Evolutionary conservation across 768 basidiomycete species (phyloP).

Genomic region (Rossbeevera mucosa): DNA sequence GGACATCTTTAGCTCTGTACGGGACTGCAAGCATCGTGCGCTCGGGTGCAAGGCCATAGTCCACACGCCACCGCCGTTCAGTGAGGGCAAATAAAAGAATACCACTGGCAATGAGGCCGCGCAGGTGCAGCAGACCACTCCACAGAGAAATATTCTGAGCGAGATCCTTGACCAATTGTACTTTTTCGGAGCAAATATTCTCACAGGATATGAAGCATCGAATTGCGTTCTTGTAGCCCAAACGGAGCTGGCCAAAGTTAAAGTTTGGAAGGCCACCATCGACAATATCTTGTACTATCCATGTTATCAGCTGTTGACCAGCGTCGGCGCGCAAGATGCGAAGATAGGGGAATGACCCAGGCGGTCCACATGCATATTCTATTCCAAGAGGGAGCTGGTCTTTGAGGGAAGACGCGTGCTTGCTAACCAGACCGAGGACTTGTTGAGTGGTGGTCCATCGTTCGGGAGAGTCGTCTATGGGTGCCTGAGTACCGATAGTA

Average conservation of each 20-base stretch:
- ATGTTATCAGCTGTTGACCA: conserved; percentile 4
- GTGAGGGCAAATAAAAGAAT: conserved; percentile 23
- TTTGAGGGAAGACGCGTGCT: background rate
- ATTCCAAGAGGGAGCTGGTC: conserved; percentile 7
- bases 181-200: background rate
- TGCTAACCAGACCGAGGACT: background rate
- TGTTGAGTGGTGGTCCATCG: background rate
- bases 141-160: background rate
- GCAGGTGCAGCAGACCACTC: conserved; percentile 13
- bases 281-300: background rate
- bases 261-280: background rate
- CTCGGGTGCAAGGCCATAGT: conserved; percentile 24
- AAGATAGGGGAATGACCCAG: conserved; percentile 8
- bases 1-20: conserved; percentile 34
- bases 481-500: conserved; percentile 31
- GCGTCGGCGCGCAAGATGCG: conserved; percentile 14
- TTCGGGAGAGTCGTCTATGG: background rate
- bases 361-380: conserved; percentile 1
- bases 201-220: conserved; percentile 7
- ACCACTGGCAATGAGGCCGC: conserved; percentile 28
- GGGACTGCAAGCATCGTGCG: conserved; percentile 30
- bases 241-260: background rate
- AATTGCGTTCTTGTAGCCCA: background rate
- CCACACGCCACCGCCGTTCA: conserved; percentile 31
- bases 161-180: background rate